Conservation (phyloP, 179 eudicot species). For the Spergularia azorica region DNA sequence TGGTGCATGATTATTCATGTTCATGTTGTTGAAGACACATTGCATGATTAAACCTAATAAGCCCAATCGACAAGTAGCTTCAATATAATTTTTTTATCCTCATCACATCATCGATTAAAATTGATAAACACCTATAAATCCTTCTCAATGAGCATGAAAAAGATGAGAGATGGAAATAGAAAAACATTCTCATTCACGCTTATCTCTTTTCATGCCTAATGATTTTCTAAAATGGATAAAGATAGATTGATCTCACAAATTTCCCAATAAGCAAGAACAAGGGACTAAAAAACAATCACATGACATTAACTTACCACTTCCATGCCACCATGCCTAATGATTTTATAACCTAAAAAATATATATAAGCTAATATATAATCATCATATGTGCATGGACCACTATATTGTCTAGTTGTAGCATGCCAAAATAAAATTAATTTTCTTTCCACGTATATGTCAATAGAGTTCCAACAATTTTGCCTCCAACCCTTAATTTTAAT, state of each 20-base stretch:
- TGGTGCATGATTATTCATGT: background rate
- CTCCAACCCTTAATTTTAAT: no score
- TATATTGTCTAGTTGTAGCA: constrained; percentile 9
- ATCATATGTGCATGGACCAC: constrained; percentile 15
- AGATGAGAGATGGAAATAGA: constrained; percentile 6
- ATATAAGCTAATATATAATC: constrained; percentile 1
- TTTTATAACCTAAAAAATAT: constrained; percentile 11
- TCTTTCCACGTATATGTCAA: background rate
- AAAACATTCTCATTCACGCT: constrained; percentile 10
- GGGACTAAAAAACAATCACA: constrained; percentile 17
- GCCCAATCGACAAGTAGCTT: background rate
- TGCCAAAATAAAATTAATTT: background rate
- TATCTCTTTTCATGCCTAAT: constrained; percentile 14
- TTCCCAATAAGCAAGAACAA: constrained; percentile 17
- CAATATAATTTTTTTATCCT: background rate
- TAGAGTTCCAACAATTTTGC: background rate
- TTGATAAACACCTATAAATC: background rate
- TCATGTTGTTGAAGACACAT: background rate
- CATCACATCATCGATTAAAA: background rate
- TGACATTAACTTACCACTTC: constrained; percentile 22
- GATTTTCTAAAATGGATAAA: constrained; percentile 13
- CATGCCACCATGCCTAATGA: constrained; percentile 20
- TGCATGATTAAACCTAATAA: constrained; percentile 1
- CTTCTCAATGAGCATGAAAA: background rate
- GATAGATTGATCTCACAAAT: background rate